phyloP scores from a whole-genome alignment of 2,329 filamentous ascomycete species.

The Sphaerulina vaccinii region DNA sequence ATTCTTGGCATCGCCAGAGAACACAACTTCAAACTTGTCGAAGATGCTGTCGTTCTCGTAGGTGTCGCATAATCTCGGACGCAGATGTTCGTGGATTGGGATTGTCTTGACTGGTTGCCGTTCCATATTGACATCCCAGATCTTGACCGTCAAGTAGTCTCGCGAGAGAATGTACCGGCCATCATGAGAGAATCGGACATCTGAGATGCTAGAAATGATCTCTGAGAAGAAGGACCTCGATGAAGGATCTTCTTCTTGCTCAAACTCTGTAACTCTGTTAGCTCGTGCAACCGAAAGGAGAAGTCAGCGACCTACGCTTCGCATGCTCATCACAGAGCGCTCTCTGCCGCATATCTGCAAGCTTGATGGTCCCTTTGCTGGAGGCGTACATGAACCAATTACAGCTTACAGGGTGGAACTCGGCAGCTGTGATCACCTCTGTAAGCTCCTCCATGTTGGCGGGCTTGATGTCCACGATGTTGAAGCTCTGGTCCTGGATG shows the following conservation, averaged over 20 bases:
- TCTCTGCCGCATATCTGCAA: slow-evolving; percentile 97
- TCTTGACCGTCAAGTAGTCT: slow-evolving; percentile 98
- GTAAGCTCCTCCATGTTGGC: slow-evolving; percentile 99
- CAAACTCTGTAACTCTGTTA: slow-evolving; percentile 68
- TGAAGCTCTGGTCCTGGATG: slow-evolving; percentile 99
- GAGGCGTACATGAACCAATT: slow-evolving; percentile 99
- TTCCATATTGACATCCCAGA: slow-evolving; percentile 99
- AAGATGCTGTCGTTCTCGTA: slow-evolving; percentile 99
- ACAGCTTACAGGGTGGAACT: slow-evolving; percentile 95
- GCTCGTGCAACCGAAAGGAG: slow-evolving; percentile 6
- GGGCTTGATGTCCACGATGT: slow-evolving; percentile 99
- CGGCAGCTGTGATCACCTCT: slow-evolving; percentile 96
- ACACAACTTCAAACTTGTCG: slow-evolving; percentile 99
- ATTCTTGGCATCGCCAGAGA: slow-evolving; percentile 96
- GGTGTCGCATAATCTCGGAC: slow-evolving; percentile 91
- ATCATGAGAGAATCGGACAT: slow-evolving; percentile 95
- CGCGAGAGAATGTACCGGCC: slow-evolving; percentile 95
- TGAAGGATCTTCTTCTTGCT: slow-evolving; percentile 96
- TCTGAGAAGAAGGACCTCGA: slow-evolving; percentile 99
- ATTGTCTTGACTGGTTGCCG: slow-evolving; percentile 96
- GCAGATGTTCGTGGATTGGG: slow-evolving; percentile 94
- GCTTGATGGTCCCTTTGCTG: slow-evolving; percentile 97
- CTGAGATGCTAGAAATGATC: slow-evolving; percentile 98
- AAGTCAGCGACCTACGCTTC: slow-evolving; percentile 65
- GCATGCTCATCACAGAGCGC: slow-evolving; percentile 93